phyloP scores from a whole-genome alignment of 768 basidiomycete genomes.

The Termitomyces sp. region DNA sequence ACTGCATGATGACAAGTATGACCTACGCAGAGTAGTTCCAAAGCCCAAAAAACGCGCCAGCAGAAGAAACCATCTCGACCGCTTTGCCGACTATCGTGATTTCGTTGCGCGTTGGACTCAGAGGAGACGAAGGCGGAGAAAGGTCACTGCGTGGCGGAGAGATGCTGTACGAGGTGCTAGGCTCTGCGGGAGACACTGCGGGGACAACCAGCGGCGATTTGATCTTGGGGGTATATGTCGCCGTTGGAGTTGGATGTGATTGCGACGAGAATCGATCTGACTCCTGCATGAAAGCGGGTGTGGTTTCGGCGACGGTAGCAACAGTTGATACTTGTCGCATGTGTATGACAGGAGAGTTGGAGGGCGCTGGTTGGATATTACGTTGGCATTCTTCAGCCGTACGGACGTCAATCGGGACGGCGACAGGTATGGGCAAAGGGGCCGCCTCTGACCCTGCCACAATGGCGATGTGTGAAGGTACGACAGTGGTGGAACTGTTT shows the following conservation, averaged over 20 bases:
- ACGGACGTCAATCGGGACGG: slow-evolving; percentile 10
- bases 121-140: slow-evolving; percentile 15
- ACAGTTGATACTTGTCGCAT: slow-evolving; percentile 25
- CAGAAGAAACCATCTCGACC: slow-evolving; percentile 77
- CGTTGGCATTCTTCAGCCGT: slow-evolving; percentile 21
- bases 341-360: slow-evolving; percentile 53
- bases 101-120: slow-evolving; percentile 19
- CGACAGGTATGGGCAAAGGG: slow-evolving; percentile 5
- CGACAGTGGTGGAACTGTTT: slow-evolving; percentile 24
- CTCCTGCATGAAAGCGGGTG: slow-evolving; percentile 4
- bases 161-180: slow-evolving; percentile 33
- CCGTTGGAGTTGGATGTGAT: slow-evolving; percentile 11
- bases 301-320: slow-evolving; percentile 7
- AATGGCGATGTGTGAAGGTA: slow-evolving; percentile 3
- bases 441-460: neutral
- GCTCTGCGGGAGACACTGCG: slow-evolving; percentile 27
- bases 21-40: slow-evolving; percentile 26
- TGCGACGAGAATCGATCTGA: slow-evolving; percentile 1
- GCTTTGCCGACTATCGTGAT: slow-evolving; percentile 47
- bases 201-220: slow-evolving; percentile 30
- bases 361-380: slow-evolving; percentile 51
- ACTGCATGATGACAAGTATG: neutral
- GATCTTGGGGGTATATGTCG: slow-evolving; percentile 21
- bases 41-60: slow-evolving; percentile 71
- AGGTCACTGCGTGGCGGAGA: slow-evolving; percentile 19